Evolutionary conservation across 352 stramenopile species (phyloP).

Genomic region (Phytophthora meadii): DNA sequence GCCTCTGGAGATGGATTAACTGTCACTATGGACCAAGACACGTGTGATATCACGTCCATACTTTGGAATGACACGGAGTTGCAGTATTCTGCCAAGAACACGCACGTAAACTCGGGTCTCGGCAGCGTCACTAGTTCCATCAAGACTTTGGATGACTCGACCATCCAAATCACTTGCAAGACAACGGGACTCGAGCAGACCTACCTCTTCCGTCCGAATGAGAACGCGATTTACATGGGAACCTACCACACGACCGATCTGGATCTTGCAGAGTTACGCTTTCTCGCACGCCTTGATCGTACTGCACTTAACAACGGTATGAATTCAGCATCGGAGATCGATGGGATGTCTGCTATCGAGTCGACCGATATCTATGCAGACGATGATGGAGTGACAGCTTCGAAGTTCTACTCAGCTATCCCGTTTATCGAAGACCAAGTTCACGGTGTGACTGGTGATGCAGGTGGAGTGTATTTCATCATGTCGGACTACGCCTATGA

Average conservation of each 20-base stretch:
- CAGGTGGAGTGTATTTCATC: conserved; percentile 54
- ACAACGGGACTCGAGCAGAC: conserved; percentile 46
- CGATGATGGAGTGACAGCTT: conserved; percentile 36
- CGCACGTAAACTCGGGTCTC: conserved; percentile 51
- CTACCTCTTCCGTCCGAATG: conserved; percentile 51
- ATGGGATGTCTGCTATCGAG: conserved; percentile 41
- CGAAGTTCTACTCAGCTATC: conserved; percentile 48
- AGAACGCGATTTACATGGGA: conserved; percentile 62
- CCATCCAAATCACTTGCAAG: conserved; percentile 51
- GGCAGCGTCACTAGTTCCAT: conserved; percentile 41
- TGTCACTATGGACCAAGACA: conserved; percentile 44
- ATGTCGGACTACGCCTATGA: conserved; percentile 52
- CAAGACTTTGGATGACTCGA: conserved; percentile 34
- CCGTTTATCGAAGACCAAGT: conserved; percentile 39
- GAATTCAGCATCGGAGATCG: conserved; percentile 31
- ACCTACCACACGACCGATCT: conserved; percentile 51
- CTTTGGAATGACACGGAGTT: conserved; percentile 46
- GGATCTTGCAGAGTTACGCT: conserved; percentile 47
- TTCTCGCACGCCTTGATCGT: conserved; percentile 46
- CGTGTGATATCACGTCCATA: conserved; percentile 55
- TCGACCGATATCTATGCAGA: conserved; percentile 45
- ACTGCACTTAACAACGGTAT: conserved; percentile 38
- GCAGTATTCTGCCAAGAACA: conserved; percentile 53
- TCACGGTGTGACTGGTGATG: conserved; percentile 40
- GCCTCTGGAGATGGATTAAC: conserved; percentile 37